Evolutionary conservation across 2,329 filamentous ascomycete species (phyloP).

Genomic region (Coniochaeta sp.): DNA sequence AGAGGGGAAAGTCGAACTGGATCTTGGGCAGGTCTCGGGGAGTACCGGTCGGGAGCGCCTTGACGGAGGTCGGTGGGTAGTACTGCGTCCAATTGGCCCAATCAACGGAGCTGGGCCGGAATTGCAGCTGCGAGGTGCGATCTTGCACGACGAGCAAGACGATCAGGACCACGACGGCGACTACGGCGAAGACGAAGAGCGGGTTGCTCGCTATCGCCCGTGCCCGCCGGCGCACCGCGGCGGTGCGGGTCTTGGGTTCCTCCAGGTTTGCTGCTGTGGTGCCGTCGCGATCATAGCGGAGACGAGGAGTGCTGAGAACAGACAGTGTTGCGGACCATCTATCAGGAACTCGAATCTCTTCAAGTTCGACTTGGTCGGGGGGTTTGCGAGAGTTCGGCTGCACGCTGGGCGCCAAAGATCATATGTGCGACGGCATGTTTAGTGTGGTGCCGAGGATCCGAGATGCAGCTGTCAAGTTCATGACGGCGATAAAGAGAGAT

Average conservation of each 20-base stretch:
- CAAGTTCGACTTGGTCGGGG: no score
- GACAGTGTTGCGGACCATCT: not conserved
- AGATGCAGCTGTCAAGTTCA: not conserved
- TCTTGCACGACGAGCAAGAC: not conserved
- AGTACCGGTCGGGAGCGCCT: conserved; percentile 22
- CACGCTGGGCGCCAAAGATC: not conserved
- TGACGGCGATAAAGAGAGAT: not conserved
- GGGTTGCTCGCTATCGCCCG: not conserved
- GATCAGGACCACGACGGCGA: not conserved
- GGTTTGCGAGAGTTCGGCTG: not conserved
- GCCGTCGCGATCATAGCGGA: not conserved
- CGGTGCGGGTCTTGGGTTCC: not conserved
- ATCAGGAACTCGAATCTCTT: no score
- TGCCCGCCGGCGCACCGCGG: not conserved
- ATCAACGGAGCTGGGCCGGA: conserved; percentile 1
- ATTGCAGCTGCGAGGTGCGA: not conserved
- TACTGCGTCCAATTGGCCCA: not conserved
- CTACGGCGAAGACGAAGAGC: not conserved
- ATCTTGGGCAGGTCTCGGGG: conserved; percentile 29
- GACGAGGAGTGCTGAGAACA: not conserved
- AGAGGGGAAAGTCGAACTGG: conserved; percentile 22
- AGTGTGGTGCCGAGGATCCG: not conserved
- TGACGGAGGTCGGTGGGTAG: conserved; percentile 9
- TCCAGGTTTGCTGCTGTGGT: not conserved
- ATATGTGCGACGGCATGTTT: not conserved